phyloP scores from a whole-genome alignment of 1,139 yeast genomes.

The Pichia sp. region DNA sequence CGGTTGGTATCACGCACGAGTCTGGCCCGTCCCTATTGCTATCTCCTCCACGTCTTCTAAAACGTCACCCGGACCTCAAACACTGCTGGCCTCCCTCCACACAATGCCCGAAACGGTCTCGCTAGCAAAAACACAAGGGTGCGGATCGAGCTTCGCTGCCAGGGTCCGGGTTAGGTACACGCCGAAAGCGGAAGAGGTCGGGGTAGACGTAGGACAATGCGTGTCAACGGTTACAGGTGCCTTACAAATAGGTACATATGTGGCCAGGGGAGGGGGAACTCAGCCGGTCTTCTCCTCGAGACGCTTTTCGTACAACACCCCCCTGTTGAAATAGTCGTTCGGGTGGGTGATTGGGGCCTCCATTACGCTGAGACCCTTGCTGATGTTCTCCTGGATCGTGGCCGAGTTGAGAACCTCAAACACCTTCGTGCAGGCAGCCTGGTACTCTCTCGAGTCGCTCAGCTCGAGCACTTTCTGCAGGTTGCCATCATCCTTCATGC shows the following conservation, averaged over 20 bases:
- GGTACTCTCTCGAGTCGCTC: slow-evolving; percentile 62
- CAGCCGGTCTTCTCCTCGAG: slow-evolving; percentile 4
- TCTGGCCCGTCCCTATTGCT: not conserved
- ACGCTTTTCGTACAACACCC: slow-evolving; percentile 38
- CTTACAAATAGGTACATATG: too few species aligned
- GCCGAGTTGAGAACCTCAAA: slow-evolving; percentile 69
- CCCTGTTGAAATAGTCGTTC: slow-evolving; percentile 78
- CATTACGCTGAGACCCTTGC: slow-evolving; percentile 39
- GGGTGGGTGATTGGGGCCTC: slow-evolving; percentile 71
- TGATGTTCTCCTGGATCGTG: slow-evolving; percentile 38
- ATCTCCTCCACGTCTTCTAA: too few species aligned
- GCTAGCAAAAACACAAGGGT: too few species aligned
- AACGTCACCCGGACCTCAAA: too few species aligned
- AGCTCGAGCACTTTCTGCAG: slow-evolving; percentile 58
- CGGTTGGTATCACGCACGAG: not conserved
- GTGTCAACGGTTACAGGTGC: too few species aligned
- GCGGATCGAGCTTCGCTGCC: too few species aligned
- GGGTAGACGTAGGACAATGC: too few species aligned
- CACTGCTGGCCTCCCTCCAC: too few species aligned
- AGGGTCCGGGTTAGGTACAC: too few species aligned
- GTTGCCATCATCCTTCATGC: slow-evolving; percentile 64
- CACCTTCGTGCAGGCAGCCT: slow-evolving; percentile 85
- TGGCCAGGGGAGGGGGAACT: too few species aligned
- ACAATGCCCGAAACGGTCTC: too few species aligned
- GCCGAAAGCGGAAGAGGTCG: too few species aligned